A percentile compares a stretch with the other conserved stretches of the same genome.
Conservation (phyloP, 225 moss, liverwort and hornwort genomes). For the Bryoerythrophyllum caledonicum region DNA sequence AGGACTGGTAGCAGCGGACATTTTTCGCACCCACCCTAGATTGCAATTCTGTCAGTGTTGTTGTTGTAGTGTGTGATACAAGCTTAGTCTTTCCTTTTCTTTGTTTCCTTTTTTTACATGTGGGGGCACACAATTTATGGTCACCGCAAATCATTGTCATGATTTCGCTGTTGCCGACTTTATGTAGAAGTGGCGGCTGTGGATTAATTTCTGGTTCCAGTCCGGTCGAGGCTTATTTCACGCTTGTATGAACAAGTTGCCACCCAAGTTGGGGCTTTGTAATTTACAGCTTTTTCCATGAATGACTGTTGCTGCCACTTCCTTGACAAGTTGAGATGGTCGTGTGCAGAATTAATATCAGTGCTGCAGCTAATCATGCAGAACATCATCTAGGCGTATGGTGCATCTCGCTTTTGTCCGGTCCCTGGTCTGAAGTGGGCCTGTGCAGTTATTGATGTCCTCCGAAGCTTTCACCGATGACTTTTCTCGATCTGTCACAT, state of each 20-base stretch:
- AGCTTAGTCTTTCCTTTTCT: conserved; percentile 11
- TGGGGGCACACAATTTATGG: conserved; percentile 24
- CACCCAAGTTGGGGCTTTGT: conserved; percentile 22
- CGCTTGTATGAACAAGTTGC: conserved; percentile 21
- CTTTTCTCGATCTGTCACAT: background rate
- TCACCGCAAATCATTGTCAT: conserved; percentile 25
- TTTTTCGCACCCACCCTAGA: too few relatives aligned
- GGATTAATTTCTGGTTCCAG: conserved; percentile 9
- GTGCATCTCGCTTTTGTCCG: too few relatives aligned
- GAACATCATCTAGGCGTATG: too few relatives aligned
- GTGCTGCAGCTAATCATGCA: too few relatives aligned
- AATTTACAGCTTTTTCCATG: conserved; percentile 23
- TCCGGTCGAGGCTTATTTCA: background rate
- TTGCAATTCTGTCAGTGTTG: conserved; percentile 9
- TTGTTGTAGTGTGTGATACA: conserved; percentile 33
- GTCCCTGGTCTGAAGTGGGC: too few relatives aligned
- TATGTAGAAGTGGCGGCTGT: conserved; percentile 2
- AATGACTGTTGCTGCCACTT: background rate
- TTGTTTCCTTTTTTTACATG: background rate
- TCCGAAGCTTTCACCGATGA: background rate
- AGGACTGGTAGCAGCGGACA: conserved; percentile 49
- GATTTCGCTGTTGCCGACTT: conserved; percentile 26
- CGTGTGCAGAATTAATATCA: background rate
- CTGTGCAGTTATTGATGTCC: background rate
- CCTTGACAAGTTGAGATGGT: background rate